Percentiles rank a stretch among this genome's conserved stretches.
Evolutionary conservation across 768 basidiomycete species (phyloP).

Genomic region (Rossbeevera mucosa): DNA sequence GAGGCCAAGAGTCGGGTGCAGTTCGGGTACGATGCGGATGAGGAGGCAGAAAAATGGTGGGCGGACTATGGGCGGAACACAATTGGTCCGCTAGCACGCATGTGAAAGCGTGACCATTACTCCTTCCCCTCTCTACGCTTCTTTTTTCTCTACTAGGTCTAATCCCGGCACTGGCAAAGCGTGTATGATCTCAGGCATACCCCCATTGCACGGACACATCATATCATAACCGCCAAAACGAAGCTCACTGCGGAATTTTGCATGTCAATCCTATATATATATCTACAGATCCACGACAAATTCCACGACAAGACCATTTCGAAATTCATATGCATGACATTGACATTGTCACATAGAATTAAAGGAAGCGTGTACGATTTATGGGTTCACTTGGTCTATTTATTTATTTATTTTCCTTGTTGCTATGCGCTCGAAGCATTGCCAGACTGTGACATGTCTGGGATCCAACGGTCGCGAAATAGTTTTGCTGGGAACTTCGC

Average conservation of each 20-base stretch:
- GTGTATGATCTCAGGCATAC: too few species aligned
- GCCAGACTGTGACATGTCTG: background rate
- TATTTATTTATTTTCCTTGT: background rate
- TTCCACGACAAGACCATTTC: too few species aligned
- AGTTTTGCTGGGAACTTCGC: background rate
- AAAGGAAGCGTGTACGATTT: background rate
- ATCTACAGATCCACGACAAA: background rate
- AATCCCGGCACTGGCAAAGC: background rate
- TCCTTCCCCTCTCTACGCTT: background rate
- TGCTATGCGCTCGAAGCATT: background rate
- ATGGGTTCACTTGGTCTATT: background rate
- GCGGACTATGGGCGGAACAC: slow-evolving; percentile 24
- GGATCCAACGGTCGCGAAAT: background rate
- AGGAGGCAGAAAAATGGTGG: slow-evolving; percentile 50
- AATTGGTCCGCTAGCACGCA: slow-evolving; percentile 12
- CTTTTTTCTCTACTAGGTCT: background rate
- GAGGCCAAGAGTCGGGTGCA: slow-evolving; percentile 41
- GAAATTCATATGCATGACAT: too few species aligned
- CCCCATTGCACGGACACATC: background rate
- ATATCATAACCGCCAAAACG: background rate
- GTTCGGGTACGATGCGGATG: slow-evolving; percentile 55
- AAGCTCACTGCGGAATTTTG: background rate
- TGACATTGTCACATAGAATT: background rate
- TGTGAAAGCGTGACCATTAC: background rate
- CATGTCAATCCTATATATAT: background rate